Evolutionary conservation across 495 filamentous ascomycete genomes (phyloP).

Genomic region (Articulospora tetracladia): DNA sequence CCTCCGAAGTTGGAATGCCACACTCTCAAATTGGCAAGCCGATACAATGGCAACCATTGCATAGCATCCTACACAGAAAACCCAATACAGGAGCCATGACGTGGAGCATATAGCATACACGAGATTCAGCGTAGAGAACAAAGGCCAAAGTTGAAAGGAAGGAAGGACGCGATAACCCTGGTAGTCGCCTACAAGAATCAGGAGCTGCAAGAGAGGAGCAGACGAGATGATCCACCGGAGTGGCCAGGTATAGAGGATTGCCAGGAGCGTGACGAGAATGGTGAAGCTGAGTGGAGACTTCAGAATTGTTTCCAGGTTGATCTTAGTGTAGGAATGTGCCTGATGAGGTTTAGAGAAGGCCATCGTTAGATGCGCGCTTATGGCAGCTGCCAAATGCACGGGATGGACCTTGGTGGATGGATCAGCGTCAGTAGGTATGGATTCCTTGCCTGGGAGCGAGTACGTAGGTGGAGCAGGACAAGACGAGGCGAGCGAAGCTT

Average conservation of each 20-base stretch:
- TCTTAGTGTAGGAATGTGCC: neutral
- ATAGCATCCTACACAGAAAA: conserved; percentile 29
- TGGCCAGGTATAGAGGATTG: conserved; percentile 16
- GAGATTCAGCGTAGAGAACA: conserved; percentile 33
- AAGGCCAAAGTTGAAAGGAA: conserved; percentile 30
- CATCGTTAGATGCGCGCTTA: neutral
- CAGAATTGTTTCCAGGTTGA: neutral
- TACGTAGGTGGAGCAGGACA: no score
- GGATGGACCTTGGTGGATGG: no score
- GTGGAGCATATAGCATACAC: conserved; percentile 32
- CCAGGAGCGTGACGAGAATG: conserved; percentile 10
- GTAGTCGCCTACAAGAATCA: conserved; percentile 28
- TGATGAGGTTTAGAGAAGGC: neutral
- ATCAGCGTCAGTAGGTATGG: no score
- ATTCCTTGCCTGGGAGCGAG: no score
- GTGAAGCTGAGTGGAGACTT: conserved; percentile 16
- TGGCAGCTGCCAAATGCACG: no score
- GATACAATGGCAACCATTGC: conserved; percentile 26
- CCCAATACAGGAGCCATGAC: conserved; percentile 35
- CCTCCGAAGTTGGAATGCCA: conserved; percentile 22
- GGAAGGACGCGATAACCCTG: conserved; percentile 28
- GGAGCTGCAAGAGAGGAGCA: conserved; percentile 27
- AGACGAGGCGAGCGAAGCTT: no score
- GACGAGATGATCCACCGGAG: conserved; percentile 31
- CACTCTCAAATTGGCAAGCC: conserved; percentile 30